These are phyloP conservation scores for Backusella westeae DNA, from an alignment of 192 early-diverging fungal species.

Conservation along the genomic window DNA sequence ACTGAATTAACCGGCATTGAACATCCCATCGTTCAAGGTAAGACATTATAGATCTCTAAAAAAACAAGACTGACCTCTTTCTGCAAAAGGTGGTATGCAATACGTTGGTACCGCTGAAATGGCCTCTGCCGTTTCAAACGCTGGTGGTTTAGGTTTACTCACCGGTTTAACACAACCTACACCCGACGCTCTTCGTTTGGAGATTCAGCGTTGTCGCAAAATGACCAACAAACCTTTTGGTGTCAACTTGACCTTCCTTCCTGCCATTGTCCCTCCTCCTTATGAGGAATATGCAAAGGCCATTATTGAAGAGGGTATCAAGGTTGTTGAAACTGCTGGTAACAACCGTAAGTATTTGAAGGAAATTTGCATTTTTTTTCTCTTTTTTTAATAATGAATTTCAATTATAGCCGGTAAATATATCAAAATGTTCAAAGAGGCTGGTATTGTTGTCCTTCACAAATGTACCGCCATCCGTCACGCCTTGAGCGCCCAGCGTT, in stretches of 20 bases:
- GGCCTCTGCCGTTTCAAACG: slow-evolving; percentile 74
- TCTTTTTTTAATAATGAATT: slow-evolving; percentile 10
- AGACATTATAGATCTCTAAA: background rate
- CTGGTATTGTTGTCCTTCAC: slow-evolving; percentile 71
- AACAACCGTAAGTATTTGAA: slow-evolving; percentile 62
- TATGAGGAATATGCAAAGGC: slow-evolving; percentile 69
- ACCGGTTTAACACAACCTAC: slow-evolving; percentile 81
- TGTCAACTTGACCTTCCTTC: slow-evolving; percentile 79
- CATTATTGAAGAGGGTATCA: slow-evolving; percentile 77
- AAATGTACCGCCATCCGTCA: slow-evolving; percentile 80
- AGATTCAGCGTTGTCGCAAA: slow-evolving; percentile 68
- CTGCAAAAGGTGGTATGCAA: slow-evolving; percentile 60
- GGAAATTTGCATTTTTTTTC: background rate
- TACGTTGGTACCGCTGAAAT: slow-evolving; percentile 65
- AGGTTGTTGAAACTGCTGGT: slow-evolving; percentile 82
- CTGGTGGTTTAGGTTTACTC: slow-evolving; percentile 71
- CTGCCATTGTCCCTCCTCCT: slow-evolving; percentile 78
- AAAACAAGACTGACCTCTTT: background rate
- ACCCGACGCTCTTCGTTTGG: slow-evolving; percentile 66
- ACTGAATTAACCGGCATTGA: slow-evolving; percentile 67
- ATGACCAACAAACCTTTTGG: slow-evolving; percentile 82
- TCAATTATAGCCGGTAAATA: slow-evolving; percentile 53
- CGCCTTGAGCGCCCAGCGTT: slow-evolving; percentile 57
- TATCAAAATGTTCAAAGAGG: slow-evolving; percentile 73
- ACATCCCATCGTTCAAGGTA: slow-evolving; percentile 72